Base-by-base conservation (phyloP, 768 basidiomycete species). In the Collybia sp. region DNA sequence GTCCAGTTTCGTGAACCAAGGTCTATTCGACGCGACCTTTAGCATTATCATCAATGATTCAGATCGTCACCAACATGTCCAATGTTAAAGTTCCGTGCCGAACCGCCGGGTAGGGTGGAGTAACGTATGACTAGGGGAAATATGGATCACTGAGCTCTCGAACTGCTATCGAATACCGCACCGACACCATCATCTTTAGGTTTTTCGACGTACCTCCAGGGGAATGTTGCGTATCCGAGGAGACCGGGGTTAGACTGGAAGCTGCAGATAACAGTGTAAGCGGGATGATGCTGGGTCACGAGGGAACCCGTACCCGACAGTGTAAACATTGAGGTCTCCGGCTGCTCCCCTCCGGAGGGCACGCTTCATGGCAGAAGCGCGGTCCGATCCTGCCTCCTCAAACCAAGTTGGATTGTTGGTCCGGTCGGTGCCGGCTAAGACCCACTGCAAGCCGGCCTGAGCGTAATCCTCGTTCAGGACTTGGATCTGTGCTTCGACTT, bases 151-250 rank as follows among this genome's bases (percentile, higher is more conserved):
- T 16, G 6, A 35, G 32, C 1, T 16, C 19, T 11, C 18, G 12
- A 32, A 30, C 12, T 12, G 25, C 32, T 18, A n/a, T 16, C 35
- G 30, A 20, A 15, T 30, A 2, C 49, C 53, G 11, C 41, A 53
- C 54, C 67, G 31, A 76, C 69, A 30, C 78, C 77, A 52, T 80
- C 78, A 47, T 73, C 72, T 8, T 51, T 37, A 12, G 73, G 71
- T 34, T 58, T 58, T 17, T 43, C 18, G 5, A 49, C 25, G 59
- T 73, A 79, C 50, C 64, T 59, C 20, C 54, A 65, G 6, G 78
- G 79, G 66, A 76, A 78, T 32, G 76, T 77, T 2, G 76, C 61
- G 51, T 79, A 77, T 18, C 76, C 75, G 40, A 81, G 63, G 6
- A 79, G 64, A 19, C 73, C 71, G 18, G 47, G 15, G 30, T 55